Percentiles rank a stretch among this genome's conserved stretches.
Conservation (phyloP, 352 stramenopile species). For the Phytophthora macrochlamydospora region DNA sequence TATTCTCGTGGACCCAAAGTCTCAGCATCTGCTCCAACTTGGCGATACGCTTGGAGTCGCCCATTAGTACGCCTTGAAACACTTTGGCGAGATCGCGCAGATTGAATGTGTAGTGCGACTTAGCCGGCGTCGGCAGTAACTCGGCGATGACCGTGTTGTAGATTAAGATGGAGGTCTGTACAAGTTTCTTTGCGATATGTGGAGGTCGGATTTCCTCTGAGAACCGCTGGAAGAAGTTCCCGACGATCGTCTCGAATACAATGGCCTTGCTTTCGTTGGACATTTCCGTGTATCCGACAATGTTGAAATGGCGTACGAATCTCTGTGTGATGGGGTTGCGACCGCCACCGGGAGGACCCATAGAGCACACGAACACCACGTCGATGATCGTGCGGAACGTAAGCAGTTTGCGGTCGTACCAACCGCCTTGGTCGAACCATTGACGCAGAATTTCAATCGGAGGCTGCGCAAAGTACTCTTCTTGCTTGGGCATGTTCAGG, state of each 20-base stretch:
- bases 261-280: slow-evolving; percentile 81
- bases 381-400: slow-evolving; percentile 93
- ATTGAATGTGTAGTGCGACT: slow-evolving; percentile 91
- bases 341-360: slow-evolving; percentile 81
- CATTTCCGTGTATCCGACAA: slow-evolving; percentile 87
- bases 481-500: slow-evolving; percentile 95
- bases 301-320: slow-evolving; percentile 87
- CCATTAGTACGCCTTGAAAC: slow-evolving; percentile 87
- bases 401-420: slow-evolving; percentile 95
- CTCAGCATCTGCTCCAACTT: slow-evolving; percentile 75
- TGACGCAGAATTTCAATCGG: slow-evolving; percentile 95
- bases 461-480: slow-evolving; percentile 94
- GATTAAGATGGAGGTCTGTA: slow-evolving; percentile 77
- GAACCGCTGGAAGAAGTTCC: slow-evolving; percentile 74
- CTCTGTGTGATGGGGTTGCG: slow-evolving; percentile 81
- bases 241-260: slow-evolving; percentile 85
- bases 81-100: slow-evolving; percentile 89
- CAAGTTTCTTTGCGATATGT: slow-evolving; percentile 59
- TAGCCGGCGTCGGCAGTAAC: slow-evolving; percentile 80
- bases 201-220: slow-evolving; percentile 67
- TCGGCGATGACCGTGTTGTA: slow-evolving; percentile 88
- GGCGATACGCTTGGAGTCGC: slow-evolving; percentile 71
- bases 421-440: slow-evolving; percentile 95
- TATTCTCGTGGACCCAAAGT: slow-evolving; percentile 87
- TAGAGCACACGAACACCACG: slow-evolving; percentile 81